phyloP scores from a whole-genome alignment of 768 basidiomycete genomes.

The Piloderma croceum region DNA sequence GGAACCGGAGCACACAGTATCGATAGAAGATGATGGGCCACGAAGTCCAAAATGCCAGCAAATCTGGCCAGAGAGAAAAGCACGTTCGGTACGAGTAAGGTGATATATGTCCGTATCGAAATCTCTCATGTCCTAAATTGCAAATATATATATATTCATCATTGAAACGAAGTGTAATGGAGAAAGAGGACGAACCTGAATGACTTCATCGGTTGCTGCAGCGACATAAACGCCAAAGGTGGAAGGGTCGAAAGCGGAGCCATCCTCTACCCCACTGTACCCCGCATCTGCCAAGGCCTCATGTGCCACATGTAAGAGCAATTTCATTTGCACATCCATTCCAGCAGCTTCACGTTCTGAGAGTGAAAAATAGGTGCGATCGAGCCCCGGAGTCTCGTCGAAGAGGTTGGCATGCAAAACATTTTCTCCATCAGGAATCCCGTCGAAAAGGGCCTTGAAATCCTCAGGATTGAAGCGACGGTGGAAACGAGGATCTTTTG shows the following conservation, averaged over 20 bases:
- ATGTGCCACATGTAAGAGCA: slow-evolving; percentile 61
- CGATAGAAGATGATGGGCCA: slow-evolving; percentile 69
- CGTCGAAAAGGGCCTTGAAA: slow-evolving; percentile 63
- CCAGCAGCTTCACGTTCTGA: slow-evolving; percentile 68
- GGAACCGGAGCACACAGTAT: slow-evolving; percentile 74
- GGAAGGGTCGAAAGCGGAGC: slow-evolving; percentile 43
- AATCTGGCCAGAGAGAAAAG: slow-evolving; percentile 67
- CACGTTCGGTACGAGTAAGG: too few relatives aligned
- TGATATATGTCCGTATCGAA: too few relatives aligned
- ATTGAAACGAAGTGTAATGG: slow-evolving; percentile 64
- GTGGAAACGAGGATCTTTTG: too few relatives aligned
- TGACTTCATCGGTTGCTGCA: too few relatives aligned
- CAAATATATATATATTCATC: slow-evolving; percentile 58
- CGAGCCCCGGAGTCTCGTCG: slow-evolving; percentile 51
- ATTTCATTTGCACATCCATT: slow-evolving; percentile 74
- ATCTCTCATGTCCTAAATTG: slow-evolving; percentile 52
- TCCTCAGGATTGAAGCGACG: too few relatives aligned
- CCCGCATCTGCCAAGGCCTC: slow-evolving; percentile 68
- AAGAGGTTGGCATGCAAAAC: slow-evolving; percentile 47
- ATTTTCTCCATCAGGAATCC: slow-evolving; percentile 34
- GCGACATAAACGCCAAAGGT: slow-evolving; percentile 64
- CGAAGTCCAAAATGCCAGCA: slow-evolving; percentile 62
- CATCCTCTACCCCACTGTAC: slow-evolving; percentile 55
- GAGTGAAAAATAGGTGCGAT: slow-evolving; percentile 66
- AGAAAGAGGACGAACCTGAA: too few relatives aligned